Conservation (phyloP, 805 yeast genomes). For the Saccharomycopsis sp. region DNA sequence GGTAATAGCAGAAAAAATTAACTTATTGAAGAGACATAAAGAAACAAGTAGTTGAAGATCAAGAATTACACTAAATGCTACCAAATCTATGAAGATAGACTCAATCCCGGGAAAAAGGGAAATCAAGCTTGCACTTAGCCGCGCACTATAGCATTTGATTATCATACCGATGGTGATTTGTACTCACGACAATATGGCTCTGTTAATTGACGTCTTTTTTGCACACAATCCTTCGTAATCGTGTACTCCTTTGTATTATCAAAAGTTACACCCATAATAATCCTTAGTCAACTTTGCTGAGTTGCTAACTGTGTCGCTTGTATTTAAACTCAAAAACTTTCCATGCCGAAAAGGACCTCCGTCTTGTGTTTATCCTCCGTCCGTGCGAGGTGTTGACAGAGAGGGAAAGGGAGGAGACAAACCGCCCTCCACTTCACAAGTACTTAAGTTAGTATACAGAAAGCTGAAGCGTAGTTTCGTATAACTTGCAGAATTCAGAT, state of each 20-base stretch:
- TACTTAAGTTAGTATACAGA: neutral
- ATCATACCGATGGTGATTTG: neutral
- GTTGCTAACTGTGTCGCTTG: neutral
- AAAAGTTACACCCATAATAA: neutral
- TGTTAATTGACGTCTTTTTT: neutral
- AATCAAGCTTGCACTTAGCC: no score
- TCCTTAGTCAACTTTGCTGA: neutral
- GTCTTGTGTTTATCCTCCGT: neutral
- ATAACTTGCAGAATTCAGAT: neutral
- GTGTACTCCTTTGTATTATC: neutral
- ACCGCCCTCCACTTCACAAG: neutral
- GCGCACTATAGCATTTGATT: neutral
- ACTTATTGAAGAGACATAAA: neutral
- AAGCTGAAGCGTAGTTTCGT: neutral
- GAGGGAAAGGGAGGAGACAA: neutral
- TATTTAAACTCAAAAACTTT: neutral
- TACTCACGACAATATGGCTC: neutral
- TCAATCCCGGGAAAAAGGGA: neutral
- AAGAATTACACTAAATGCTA: neutral
- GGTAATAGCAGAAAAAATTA: neutral
- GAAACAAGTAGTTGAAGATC: neutral
- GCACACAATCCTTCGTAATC: neutral
- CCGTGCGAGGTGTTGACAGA: neutral
- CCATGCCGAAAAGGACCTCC: neutral
- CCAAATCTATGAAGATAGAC: neutral